Evolutionary conservation across 1,139 yeast genomes (phyloP).

Genomic region (Diutina catenulata): DNA sequence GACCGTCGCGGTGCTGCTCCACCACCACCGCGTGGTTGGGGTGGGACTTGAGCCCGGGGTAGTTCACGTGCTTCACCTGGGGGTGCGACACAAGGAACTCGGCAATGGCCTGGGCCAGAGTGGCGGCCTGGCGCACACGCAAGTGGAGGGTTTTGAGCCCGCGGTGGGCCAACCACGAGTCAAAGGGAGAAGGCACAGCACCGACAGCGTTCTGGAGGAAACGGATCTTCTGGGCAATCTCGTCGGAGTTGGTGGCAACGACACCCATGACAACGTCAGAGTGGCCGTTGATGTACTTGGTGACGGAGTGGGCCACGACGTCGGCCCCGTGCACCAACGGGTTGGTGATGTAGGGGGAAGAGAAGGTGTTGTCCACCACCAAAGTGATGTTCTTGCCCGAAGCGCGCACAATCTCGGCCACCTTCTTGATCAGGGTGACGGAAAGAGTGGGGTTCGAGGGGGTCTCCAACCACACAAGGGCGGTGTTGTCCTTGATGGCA

Average conservation of each 20-base stretch:
- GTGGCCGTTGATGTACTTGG: slow-evolving; percentile 88
- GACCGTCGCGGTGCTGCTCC: slow-evolving; percentile 72
- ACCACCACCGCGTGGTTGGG: slow-evolving; percentile 50
- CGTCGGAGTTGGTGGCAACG: slow-evolving; percentile 56
- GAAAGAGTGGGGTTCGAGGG: slow-evolving; percentile 83
- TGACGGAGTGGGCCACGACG: slow-evolving; percentile 78
- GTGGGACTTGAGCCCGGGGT: slow-evolving; percentile 70
- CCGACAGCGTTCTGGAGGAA: slow-evolving; percentile 86
- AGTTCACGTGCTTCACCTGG: slow-evolving; percentile 57
- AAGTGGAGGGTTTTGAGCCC: slow-evolving; percentile 82
- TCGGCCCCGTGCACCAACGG: slow-evolving; percentile 81
- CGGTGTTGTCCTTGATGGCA: slow-evolving; percentile 50
- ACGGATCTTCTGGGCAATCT: slow-evolving; percentile 50
- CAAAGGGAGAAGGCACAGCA: slow-evolving; percentile 83
- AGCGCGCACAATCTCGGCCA: slow-evolving; percentile 37
- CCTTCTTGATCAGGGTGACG: slow-evolving; percentile 58
- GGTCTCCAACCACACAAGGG: slow-evolving; percentile 79
- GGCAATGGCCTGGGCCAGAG: slow-evolving; percentile 61
- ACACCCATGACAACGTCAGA: slow-evolving; percentile 88
- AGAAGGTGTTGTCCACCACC: slow-evolving; percentile 88
- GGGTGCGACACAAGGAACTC: slow-evolving; percentile 43
- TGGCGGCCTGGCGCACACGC: slow-evolving; percentile 62
- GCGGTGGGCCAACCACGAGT: slow-evolving; percentile 88
- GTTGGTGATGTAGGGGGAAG: slow-evolving; percentile 85
- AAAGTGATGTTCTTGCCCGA: slow-evolving; percentile 42